These are phyloP conservation scores for Paecilomyces niveus DNA, from an alignment of 2,329 filamentous ascomycete species.

Conservation along the genomic window DNA sequence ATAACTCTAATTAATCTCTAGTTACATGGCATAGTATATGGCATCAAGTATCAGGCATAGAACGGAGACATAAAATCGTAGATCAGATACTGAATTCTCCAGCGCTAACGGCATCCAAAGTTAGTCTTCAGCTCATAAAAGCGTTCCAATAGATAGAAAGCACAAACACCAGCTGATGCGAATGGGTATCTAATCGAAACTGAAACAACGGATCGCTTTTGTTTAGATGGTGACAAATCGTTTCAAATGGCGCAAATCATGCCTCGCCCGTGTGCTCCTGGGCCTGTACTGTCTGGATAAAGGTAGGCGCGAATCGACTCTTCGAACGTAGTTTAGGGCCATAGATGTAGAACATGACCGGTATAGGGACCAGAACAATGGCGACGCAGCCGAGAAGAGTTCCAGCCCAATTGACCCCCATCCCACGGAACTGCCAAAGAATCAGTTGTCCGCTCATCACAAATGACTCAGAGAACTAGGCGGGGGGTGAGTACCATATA, in stretches of 20 bases:
- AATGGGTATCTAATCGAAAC: background rate
- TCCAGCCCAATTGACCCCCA: constrained; percentile 27
- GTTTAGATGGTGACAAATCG: background rate
- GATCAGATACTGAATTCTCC: background rate
- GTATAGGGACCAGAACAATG: constrained; percentile 29
- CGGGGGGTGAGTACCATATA: constrained; percentile 18
- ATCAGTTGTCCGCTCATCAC: background rate
- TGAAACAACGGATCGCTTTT: background rate
- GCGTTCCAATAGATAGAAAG: background rate
- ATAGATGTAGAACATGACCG: constrained; percentile 29
- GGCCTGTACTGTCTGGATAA: constrained; percentile 9
- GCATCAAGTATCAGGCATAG: background rate
- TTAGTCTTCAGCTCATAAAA: background rate
- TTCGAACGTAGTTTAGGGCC: constrained; percentile 21
- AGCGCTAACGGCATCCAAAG: background rate
- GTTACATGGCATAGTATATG: background rate
- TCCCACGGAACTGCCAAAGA: constrained; percentile 6
- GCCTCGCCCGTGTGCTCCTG: constrained; percentile 6
- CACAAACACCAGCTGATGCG: background rate
- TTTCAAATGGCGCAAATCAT: background rate
- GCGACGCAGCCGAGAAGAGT: constrained; percentile 32
- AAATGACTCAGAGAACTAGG: background rate
- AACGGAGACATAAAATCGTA: background rate
- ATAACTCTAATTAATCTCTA: background rate
- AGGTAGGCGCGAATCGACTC: constrained; percentile 28